Conservation (phyloP, 2,329 filamentous ascomycete species). For the Fusarium stilboides region DNA sequence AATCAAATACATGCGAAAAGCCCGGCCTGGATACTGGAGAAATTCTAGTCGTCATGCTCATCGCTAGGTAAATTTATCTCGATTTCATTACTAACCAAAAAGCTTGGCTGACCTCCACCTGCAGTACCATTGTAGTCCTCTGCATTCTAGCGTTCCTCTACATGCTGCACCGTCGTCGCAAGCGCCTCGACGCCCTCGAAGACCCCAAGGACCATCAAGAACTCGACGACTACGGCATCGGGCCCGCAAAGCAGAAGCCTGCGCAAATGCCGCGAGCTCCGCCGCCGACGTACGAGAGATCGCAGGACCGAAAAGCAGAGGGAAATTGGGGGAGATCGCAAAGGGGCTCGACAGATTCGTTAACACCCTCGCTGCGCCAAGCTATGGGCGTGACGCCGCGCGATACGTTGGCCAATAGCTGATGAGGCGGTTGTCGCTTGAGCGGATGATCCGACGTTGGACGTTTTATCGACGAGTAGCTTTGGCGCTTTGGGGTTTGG, state of each 20-base stretch:
- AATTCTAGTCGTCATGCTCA: conserved; percentile 33
- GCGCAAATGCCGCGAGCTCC: conserved; percentile 38
- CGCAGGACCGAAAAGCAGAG: conserved; percentile 25
- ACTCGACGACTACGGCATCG: conserved; percentile 49
- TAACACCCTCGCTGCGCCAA: conserved; percentile 46
- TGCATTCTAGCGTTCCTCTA: conserved; percentile 39
- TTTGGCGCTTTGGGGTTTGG: neutral
- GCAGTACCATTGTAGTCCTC: conserved; percentile 25
- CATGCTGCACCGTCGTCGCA: conserved; percentile 42
- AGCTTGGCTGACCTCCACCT: conserved; percentile 11
- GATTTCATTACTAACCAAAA: neutral
- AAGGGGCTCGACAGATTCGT: conserved; percentile 43
- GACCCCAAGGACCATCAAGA: conserved; percentile 47
- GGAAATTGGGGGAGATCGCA: conserved; percentile 14
- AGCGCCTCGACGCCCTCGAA: conserved; percentile 39
- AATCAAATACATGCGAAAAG: conserved; percentile 46
- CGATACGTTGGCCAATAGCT: conserved; percentile 41
- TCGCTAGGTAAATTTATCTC: conserved; percentile 31
- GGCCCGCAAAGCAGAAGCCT: conserved; percentile 5
- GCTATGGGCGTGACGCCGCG: conserved; percentile 42
- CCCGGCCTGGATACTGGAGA: conserved; percentile 31
- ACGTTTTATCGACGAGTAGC: neutral
- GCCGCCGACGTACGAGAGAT: conserved; percentile 30
- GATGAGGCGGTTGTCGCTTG: neutral
- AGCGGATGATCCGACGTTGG: neutral